These are phyloP conservation scores for Ustanciosporium gigantosporum DNA, from an alignment of 1,284 basidiomycete genomes.

Conservation along the genomic window DNA sequence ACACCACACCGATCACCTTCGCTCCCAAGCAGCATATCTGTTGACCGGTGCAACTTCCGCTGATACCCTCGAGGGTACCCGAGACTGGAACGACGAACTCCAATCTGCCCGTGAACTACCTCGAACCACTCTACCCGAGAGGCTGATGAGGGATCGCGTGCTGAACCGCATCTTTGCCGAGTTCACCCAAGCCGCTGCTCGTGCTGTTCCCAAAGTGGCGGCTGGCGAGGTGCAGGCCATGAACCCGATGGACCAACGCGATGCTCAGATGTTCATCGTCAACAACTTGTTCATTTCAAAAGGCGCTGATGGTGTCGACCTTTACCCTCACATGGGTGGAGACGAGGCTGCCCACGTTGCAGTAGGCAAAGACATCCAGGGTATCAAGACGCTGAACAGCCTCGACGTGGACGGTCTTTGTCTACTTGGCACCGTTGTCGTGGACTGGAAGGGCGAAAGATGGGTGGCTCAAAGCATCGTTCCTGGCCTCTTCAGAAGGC, in stretches of 20 bases:
- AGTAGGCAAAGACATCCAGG: slow-evolving; percentile 67
- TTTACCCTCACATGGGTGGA: slow-evolving; percentile 67
- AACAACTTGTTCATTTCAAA: slow-evolving; percentile 69
- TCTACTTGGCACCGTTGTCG: slow-evolving; percentile 63
- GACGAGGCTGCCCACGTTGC: slow-evolving; percentile 67
- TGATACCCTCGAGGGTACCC: slow-evolving; percentile 65
- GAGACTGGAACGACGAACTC: slow-evolving; percentile 70
- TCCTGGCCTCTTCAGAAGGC: slow-evolving; percentile 66
- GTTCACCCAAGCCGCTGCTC: slow-evolving; percentile 65
- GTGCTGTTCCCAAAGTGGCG: slow-evolving; percentile 65
- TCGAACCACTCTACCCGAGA: slow-evolving; percentile 64
- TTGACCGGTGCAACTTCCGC: slow-evolving; percentile 65
- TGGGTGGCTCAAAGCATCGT: slow-evolving; percentile 68
- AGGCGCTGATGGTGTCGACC: slow-evolving; percentile 66
- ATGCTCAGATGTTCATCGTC: slow-evolving; percentile 67
- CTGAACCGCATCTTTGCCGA: slow-evolving; percentile 66
- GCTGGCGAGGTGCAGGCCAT: slow-evolving; percentile 65
- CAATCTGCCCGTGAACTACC: slow-evolving; percentile 67
- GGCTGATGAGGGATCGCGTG: slow-evolving; percentile 66
- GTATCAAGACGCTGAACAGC: slow-evolving; percentile 65
- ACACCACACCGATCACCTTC: slow-evolving; percentile 64
- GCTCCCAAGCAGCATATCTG: slow-evolving; percentile 67
- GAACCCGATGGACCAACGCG: slow-evolving; percentile 66
- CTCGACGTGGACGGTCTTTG: slow-evolving; percentile 64
- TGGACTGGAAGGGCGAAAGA: slow-evolving; percentile 68